Conservation (phyloP, 805 yeast genomes). For the Debaryomyces tyrocola region DNA sequence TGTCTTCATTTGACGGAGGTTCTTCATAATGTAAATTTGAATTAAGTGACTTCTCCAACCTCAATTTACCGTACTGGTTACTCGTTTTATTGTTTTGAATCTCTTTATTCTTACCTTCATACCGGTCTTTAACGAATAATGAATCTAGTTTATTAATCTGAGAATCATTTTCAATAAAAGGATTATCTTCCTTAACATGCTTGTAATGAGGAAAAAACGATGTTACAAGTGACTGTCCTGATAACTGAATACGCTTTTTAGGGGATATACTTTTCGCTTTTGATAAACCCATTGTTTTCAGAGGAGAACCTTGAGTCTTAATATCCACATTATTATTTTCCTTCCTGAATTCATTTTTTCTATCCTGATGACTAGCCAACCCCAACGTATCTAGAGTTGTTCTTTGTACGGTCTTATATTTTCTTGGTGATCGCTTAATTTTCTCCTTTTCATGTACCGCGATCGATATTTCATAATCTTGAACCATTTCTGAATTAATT, state of each 20-base stretch:
- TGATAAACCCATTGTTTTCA: background rate
- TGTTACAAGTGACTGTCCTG: slow-evolving; percentile 1
- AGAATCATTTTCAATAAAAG: background rate
- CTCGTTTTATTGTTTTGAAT: no score
- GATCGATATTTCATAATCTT: slow-evolving; percentile 7
- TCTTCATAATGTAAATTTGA: no score
- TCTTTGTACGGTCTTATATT: slow-evolving; percentile 17
- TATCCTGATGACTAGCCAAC: background rate
- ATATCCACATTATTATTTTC: background rate
- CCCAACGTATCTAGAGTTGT: slow-evolving; percentile 25
- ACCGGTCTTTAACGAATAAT: no score
- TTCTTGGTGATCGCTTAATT: slow-evolving; percentile 11
- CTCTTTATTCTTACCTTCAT: no score
- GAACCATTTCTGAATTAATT: slow-evolving; percentile 14
- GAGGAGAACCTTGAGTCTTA: background rate
- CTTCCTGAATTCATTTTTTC: no score
- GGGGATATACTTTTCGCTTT: background rate
- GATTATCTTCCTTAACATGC: background rate
- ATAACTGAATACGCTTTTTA: background rate
- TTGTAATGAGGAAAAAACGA: background rate
- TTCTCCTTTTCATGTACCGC: slow-evolving; percentile 5
- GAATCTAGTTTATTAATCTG: background rate
- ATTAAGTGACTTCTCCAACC: no score
- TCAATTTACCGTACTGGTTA: no score
- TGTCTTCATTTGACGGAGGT: no score